Percentiles rank a stretch among this genome's conserved stretches.
Evolutionary conservation across 2,329 filamentous ascomycete species (phyloP).

Genomic region (Lasiodiplodia gonubiensis): DNA sequence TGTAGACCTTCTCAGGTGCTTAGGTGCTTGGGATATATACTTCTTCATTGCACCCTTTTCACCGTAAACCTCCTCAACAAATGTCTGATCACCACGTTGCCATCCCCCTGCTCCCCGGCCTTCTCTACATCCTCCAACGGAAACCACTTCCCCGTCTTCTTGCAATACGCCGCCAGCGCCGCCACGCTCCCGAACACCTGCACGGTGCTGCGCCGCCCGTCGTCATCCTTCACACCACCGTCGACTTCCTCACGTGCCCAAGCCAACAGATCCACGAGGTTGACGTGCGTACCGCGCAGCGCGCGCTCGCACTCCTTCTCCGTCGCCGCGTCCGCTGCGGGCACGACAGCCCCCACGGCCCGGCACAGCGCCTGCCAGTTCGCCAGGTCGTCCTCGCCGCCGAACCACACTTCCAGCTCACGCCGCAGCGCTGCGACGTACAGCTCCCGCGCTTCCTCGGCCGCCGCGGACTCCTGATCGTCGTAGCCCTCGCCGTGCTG

Average conservation of each 20-base stretch:
- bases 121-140: conserved; percentile 13
- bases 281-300: conserved; percentile 30
- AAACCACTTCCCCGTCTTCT: conserved; percentile 30
- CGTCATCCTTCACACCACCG: conserved; percentile 1
- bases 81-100: conserved; percentile 32
- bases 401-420: conserved; percentile 32
- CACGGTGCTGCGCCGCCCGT: background rate
- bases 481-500: too few species aligned
- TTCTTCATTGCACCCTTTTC: background rate
- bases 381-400: conserved; percentile 30
- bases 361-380: conserved; percentile 32
- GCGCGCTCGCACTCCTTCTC: background rate
- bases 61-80: conserved; percentile 30
- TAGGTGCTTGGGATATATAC: background rate
- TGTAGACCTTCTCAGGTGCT: background rate
- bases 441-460: conserved; percentile 25
- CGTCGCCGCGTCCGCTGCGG: background rate
- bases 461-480: background rate
- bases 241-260: conserved; percentile 28
- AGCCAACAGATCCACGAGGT: conserved; percentile 32
- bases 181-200: conserved; percentile 29
- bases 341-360: conserved; percentile 24
- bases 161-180: conserved; percentile 28
- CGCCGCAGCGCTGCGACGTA: conserved; percentile 31
- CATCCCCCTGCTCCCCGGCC: conserved; percentile 25